These are phyloP conservation scores for Bjerkandera adusta DNA, from an alignment of 1,284 basidiomycete species.

Conservation along the genomic window DNA sequence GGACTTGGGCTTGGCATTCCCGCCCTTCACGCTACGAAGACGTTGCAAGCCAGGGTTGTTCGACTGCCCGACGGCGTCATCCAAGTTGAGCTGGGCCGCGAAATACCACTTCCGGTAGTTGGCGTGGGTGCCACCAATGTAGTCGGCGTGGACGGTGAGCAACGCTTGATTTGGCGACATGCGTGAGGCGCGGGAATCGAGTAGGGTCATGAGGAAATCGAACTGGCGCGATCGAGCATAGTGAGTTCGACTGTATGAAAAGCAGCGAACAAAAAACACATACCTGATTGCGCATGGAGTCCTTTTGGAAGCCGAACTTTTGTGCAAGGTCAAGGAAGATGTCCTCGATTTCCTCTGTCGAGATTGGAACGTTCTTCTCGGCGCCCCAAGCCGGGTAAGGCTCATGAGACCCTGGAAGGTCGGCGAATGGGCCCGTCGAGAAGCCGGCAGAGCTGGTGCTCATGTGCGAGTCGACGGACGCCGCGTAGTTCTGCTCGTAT, in stretches of 20 bases:
- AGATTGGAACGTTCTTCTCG: conserved; percentile 93
- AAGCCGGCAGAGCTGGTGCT: conserved; percentile 42
- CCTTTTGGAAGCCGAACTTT: conserved; percentile 98
- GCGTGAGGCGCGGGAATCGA: conserved; percentile 95
- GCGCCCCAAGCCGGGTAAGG: conserved; percentile 95
- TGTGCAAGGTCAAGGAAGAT: conserved; percentile 98
- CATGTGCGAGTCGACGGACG: conserved; percentile 38
- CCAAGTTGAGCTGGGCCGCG: conserved; percentile 97
- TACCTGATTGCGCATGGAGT: conserved; percentile 90
- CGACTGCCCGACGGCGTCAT: conserved; percentile 95
- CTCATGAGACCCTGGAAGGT: conserved; percentile 50
- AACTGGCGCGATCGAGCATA: conserved; percentile 53
- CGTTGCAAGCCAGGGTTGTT: conserved; percentile 93
- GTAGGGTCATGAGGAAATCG: conserved; percentile 97
- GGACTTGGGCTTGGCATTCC: conserved; percentile 73
- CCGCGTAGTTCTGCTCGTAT: conserved; percentile 29
- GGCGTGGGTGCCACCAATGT: conserved; percentile 96
- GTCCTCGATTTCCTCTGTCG: conserved; percentile 98
- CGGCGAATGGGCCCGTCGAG: conserved; percentile 52
- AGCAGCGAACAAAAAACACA: conserved; percentile 23
- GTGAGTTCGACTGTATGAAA: not conserved
- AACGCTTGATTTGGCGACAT: conserved; percentile 98
- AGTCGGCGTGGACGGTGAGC: conserved; percentile 95
- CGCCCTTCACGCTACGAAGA: conserved; percentile 79
- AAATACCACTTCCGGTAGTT: conserved; percentile 99